Evolutionary conservation across 129 eudicot genomes (phyloP).

Genomic region (Apium graveolens): DNA sequence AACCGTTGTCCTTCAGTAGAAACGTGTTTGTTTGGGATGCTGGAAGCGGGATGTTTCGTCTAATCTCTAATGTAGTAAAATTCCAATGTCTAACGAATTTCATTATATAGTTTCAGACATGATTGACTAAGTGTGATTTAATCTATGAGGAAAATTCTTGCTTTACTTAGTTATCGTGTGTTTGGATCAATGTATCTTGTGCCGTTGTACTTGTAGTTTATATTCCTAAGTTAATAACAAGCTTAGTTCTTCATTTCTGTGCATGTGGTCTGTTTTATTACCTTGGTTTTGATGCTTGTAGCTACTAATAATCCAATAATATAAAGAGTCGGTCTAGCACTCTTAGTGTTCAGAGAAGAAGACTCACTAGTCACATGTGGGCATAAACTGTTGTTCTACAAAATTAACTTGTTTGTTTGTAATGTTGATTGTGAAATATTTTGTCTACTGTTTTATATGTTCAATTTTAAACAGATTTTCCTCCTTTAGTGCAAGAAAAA

Average conservation of each 20-base stretch:
- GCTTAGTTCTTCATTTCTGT: neutral
- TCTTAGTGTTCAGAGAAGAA: neutral
- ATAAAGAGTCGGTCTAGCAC: neutral
- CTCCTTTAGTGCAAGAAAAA: no score
- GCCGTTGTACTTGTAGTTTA: no score
- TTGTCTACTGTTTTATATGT: neutral
- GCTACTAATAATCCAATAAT: neutral
- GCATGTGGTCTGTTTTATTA: neutral
- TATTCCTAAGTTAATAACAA: neutral
- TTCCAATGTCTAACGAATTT: neutral
- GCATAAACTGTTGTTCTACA: neutral
- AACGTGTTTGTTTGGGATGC: neutral
- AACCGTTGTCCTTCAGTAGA: no score
- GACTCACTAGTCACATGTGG: neutral
- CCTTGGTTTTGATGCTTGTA: no score
- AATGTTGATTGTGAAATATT: neutral
- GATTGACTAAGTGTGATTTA: neutral
- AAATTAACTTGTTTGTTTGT: neutral
- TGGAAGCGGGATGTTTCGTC: neutral
- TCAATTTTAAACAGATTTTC: neutral
- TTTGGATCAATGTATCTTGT: no score
- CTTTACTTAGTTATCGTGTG: no score
- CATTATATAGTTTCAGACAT: slow-evolving; percentile 4
- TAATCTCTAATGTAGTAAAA: no score
- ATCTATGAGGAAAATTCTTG: neutral